phyloP scores from a whole-genome alignment of 2,329 filamentous ascomycete species.

The Neofusicoccum kwambonambiense region DNA sequence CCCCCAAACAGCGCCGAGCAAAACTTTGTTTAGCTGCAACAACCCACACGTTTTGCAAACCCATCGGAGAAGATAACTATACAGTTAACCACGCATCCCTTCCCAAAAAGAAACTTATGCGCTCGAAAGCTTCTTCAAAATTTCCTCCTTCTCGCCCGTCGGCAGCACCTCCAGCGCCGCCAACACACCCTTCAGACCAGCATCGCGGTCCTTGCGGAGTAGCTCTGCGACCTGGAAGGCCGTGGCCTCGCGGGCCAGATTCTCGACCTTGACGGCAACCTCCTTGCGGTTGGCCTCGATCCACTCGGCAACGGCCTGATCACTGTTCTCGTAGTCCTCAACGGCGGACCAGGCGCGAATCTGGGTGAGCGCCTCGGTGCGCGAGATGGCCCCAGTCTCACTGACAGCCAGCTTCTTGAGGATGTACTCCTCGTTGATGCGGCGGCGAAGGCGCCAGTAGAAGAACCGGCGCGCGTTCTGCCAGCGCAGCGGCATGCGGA shows the following conservation, averaged over 20 bases:
- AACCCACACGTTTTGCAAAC: background rate
- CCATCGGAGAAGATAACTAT: background rate
- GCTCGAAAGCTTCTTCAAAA: constrained; percentile 57
- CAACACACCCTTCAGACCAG: constrained; percentile 79
- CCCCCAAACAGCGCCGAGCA: background rate
- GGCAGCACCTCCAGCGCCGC: constrained; percentile 84
- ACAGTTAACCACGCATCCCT: background rate
- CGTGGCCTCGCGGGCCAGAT: constrained; percentile 73
- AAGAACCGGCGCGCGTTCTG: constrained; percentile 91
- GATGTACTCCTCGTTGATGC: constrained; percentile 96
- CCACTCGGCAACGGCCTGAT: constrained; percentile 85
- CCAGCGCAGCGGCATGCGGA: constrained; percentile 83
- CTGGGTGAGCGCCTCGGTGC: constrained; percentile 68
- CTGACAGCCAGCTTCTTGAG: constrained; percentile 75
- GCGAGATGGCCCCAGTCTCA: constrained; percentile 50
- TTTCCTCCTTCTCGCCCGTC: constrained; percentile 80
- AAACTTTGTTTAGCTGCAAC: too few species aligned
- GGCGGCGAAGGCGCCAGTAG: constrained; percentile 97
- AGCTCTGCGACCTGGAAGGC: constrained; percentile 68
- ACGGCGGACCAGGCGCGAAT: constrained; percentile 83
- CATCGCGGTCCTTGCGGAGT: constrained; percentile 64
- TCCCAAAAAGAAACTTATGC: background rate
- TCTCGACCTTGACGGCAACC: constrained; percentile 80
- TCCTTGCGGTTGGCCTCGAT: constrained; percentile 91
- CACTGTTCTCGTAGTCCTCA: constrained; percentile 72